Percentiles rank a stretch among this genome's conserved stretches.
Evolutionary conservation across 768 basidiomycete species (phyloP).

Genomic region (Lactarius hengduanensis): DNA sequence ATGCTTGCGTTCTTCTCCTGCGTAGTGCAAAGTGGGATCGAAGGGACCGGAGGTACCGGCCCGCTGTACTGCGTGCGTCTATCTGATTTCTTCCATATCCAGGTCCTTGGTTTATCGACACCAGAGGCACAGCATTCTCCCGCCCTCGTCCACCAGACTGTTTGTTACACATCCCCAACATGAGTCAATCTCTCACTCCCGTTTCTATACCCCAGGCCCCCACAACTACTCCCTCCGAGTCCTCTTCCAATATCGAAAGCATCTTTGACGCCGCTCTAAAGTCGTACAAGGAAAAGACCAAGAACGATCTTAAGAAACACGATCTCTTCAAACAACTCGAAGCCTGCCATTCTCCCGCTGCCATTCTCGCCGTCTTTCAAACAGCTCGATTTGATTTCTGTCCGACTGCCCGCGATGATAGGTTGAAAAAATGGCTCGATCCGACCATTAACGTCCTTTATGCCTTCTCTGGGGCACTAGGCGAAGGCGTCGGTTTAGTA

Average conservation of each 20-base stretch:
- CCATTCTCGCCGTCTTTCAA: background rate
- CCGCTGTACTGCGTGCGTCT: too few species aligned
- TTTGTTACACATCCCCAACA: background rate
- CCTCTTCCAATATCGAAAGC: background rate
- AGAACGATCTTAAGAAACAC: background rate
- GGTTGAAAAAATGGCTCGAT: background rate
- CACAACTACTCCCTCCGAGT: background rate
- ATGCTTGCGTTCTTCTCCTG: too few species aligned
- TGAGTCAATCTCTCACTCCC: background rate
- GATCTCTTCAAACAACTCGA: slow-evolving; percentile 1
- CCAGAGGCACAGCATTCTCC: too few species aligned
- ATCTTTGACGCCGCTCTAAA: background rate
- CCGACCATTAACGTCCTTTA: background rate
- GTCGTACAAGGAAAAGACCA: background rate
- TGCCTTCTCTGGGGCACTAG: background rate
- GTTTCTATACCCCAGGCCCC: background rate
- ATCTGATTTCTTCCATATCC: too few species aligned
- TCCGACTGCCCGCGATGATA: background rate
- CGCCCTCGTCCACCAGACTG: too few species aligned
- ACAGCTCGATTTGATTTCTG: background rate
- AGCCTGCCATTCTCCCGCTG: background rate
- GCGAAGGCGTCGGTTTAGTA: background rate
- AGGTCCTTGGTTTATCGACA: too few species aligned
- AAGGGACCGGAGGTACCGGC: too few species aligned
- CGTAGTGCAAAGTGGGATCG: too few species aligned